Evolutionary conservation across 2,329 filamentous ascomycete species (phyloP), one percentile per base, ranked within the genome.

Genomic region (Metarhizium rileyi): DNA sequence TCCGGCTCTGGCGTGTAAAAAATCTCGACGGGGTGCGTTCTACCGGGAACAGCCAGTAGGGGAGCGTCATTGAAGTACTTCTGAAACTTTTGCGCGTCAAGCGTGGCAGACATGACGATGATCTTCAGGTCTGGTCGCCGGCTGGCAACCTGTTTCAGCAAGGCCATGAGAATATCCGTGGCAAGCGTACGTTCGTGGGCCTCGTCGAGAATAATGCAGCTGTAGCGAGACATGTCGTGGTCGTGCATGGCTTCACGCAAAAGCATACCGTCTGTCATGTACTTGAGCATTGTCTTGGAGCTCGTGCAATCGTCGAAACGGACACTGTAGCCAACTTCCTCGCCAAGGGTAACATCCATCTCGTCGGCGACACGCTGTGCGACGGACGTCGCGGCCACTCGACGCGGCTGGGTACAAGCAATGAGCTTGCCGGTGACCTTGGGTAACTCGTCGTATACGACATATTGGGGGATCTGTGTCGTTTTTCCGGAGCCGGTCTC

Each of bases 201-300:
- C 69, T 98, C 93, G 67, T 98, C 93, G 54, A 98, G 84, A 69
- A 98, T 97, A 65, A 98, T 97, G 61, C 88, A 94, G 74, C 89
- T 93, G 72, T 98, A 98, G 49, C 90, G 86, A 46, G 80, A 84
- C 70, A 98, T 81, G 59, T 94, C 80, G 63, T 90, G 87, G 67
- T 98, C 93, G 69, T 96, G 84, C 84, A 98, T 95, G 50, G 93
- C 90, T 70, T 98, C 93, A 62, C 93, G 78, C 62, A 97, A 77
- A 61, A 98, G 82, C 86, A 98, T 97, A 80, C 94, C 94, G 64
- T 98, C 93, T 42, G 94, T 98, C 93, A 98, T 98, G 75, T 98
- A 98, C 75, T 98, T 98, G 65, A 98, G 80, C 53, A 94, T 81
- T 1, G 93, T 98, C 68, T 87, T 90, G 51, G 83, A 81, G 46